These are phyloP conservation scores for Danielia reshetovae DNA, from an alignment of 805 yeast species.

Conservation along the genomic window DNA sequence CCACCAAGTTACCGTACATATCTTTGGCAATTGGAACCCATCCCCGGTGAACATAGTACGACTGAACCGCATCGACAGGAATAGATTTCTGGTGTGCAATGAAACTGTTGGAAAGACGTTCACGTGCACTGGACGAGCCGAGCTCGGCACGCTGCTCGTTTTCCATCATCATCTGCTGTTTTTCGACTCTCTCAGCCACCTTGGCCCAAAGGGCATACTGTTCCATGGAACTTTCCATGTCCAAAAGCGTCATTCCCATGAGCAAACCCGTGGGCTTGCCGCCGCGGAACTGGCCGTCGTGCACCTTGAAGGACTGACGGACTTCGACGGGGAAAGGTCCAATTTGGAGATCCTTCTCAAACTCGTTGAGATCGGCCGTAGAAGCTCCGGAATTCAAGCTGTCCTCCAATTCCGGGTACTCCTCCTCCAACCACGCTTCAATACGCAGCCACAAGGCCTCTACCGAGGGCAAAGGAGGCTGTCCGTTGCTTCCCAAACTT, in stretches of 20 bases:
- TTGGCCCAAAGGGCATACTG: constrained; percentile 40
- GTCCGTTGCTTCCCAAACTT: constrained; percentile 13
- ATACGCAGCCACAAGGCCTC: constrained; percentile 43
- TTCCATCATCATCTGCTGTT: constrained; percentile 29
- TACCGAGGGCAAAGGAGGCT: constrained; percentile 23
- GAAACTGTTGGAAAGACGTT: constrained; percentile 12
- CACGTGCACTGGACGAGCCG: constrained; percentile 9
- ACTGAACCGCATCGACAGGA: constrained; percentile 18
- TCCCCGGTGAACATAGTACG: constrained; percentile 18
- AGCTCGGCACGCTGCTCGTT: constrained; percentile 19
- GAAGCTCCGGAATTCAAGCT: constrained; percentile 41
- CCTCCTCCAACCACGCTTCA: constrained; percentile 41
- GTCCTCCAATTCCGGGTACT: constrained; percentile 44
- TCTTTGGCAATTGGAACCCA: constrained; percentile 19
- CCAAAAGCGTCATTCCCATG: constrained; percentile 41
- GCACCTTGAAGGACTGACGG: constrained; percentile 42
- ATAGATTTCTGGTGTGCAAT: constrained; percentile 18
- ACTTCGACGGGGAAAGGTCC: constrained; percentile 42
- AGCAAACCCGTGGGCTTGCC: constrained; percentile 44
- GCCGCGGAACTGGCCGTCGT: constrained; percentile 44
- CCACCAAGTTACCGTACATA: constrained; percentile 15
- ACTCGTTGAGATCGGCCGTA: constrained; percentile 43
- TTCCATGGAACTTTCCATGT: constrained; percentile 39
- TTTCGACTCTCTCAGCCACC: constrained; percentile 39
- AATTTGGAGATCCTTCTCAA: constrained; percentile 41